A percentile compares a stretch with the other conserved stretches of the same genome.
Conservation (phyloP, 2,329 filamentous ascomycete genomes). For the Laburnicola sp. region DNA sequence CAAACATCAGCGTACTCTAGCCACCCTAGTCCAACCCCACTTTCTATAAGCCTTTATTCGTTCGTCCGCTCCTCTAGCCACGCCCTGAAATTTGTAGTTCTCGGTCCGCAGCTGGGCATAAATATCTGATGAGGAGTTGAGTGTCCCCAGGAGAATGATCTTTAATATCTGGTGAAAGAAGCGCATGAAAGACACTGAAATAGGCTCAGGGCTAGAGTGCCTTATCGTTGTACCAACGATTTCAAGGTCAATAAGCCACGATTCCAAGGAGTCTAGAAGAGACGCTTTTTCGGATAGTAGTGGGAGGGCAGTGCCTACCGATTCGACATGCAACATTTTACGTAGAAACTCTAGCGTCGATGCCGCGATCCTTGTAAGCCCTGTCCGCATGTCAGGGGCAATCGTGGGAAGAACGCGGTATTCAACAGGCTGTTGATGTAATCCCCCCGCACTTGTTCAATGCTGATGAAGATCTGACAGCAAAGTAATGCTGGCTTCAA, state of each 20-base stretch:
- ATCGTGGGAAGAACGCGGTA: conserved; percentile 18
- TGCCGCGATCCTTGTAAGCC: conserved; percentile 19
- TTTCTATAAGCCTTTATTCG: conserved; percentile 16
- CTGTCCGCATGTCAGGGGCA: conserved; percentile 22
- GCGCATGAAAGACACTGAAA: conserved; percentile 22
- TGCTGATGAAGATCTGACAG: conserved; percentile 54
- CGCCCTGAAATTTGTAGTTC: conserved; percentile 10
- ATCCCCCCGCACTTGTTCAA: conserved; percentile 50
- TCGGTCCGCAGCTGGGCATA: conserved; percentile 9
- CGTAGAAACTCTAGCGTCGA: conserved; percentile 19
- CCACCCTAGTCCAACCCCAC: conserved; percentile 2
- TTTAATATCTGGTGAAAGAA: conserved; percentile 23
- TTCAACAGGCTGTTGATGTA: conserved; percentile 24
- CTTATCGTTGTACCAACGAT: conserved; percentile 7
- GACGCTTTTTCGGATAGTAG: conserved; percentile 19
- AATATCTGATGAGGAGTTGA: conserved; percentile 16
- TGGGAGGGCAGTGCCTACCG: conserved; percentile 11
- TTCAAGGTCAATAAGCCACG: conserved; percentile 16
- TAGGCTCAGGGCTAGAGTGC: conserved; percentile 10
- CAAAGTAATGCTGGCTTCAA: conserved; percentile 51
- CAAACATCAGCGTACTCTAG: conserved; percentile 3
- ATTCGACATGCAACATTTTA: conserved; percentile 19
- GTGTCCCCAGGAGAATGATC: conserved; percentile 19
- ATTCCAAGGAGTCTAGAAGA: conserved; percentile 19
- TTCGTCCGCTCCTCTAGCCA: conserved; percentile 12